Base-by-base conservation (phyloP, 2,329 filamentous ascomycete species). In the Colletotrichum sp. region DNA sequence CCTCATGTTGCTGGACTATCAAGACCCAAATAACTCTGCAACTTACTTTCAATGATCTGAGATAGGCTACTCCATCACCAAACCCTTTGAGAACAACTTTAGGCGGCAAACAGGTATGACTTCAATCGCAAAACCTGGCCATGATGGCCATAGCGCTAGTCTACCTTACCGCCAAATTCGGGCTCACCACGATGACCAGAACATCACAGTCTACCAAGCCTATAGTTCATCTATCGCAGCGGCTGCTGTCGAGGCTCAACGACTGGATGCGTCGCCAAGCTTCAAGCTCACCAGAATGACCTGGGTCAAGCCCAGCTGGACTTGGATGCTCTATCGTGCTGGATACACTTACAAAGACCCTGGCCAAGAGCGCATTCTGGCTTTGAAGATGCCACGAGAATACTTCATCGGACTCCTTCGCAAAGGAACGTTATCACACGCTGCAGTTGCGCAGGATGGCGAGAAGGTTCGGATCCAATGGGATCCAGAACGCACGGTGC, bases 241-340 rank as follows among this genome's bases (percentile, higher is more conserved):
- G 16, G 84, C 89, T 6, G 91, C 91, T 7, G 85, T 93, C 8
- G 69, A 82, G 5, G 71, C 83, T 3, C 90, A 92, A 79, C 87
- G 84, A 11, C 87, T 93, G 55, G 83, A 87, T 64, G 88, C 90
- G 0, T 90, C 89, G 1, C 85, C 89, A 4, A 82, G 86, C 8
- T 93, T 92, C 83, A 85, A 82, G 16, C 84, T 84, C n/a, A 82
- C 82, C 2, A 88, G 91, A 68, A 93, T 92, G 91, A 93, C 91
- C 6, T 93, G 92, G 92, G 89, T 93, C 78, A 93, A 93, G 79
- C 91, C 91, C 0, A 90, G 88, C 75, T 93, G 91, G 88, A 84
- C 86, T 63, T 93, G 92, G 92, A 91, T 92, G 88, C 89, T 92
- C 82, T 93, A 93, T 80, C 90, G 92, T 64, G 86, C 87, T 25